Evolutionary conservation across 352 stramenopile species (phyloP), one percentile per base, ranked within the genome.

Genomic region (Phytophthora nicotianae): DNA sequence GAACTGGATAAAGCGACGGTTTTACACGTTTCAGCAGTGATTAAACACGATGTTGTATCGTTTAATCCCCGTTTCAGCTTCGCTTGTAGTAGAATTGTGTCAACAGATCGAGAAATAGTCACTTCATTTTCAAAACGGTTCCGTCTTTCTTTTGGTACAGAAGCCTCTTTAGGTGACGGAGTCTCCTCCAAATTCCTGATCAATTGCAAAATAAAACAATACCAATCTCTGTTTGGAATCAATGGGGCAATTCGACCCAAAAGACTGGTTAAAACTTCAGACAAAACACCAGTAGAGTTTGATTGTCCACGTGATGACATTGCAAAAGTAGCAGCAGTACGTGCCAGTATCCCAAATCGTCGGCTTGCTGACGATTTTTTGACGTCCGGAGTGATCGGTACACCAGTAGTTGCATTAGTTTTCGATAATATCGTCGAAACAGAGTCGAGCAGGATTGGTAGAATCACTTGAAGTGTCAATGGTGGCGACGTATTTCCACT

Each of bases 381-480:
- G 14, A 14, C 23, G 8, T 70, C 62, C 24, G 55, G 42, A 2
- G 32, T 29, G 16, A 16, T 51, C 20, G 46, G 48, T 21, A 32
- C 41, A 14, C 35, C 14, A 19, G 35, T 19, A 41, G 37, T 41
- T 41, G 4, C 6, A 21, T 3, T 42, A 37, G 29, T 5, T 32
- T 4, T 35, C 14, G 38, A 33, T 2, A 48, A 27, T 16, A 41
- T 29, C 23, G 48, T 33, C 23, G 29, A 9, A 21, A 70, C n/a
- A 24, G 42, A n/a, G 14, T 42, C 50, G 4, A 66, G n/a, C 21
- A 78, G 71, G 10, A 85, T 65, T 2, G 78, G 60, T 3, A 79
- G 19, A 50, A 77, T 80, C 1, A 70, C 37, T 14, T 74, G 60
- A 23, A 82, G 58, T 37, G 57, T 58, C 33, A 82, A 42, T 16